Conservation (phyloP, 495 filamentous ascomycete species). For the Talaromyces ruber region DNA sequence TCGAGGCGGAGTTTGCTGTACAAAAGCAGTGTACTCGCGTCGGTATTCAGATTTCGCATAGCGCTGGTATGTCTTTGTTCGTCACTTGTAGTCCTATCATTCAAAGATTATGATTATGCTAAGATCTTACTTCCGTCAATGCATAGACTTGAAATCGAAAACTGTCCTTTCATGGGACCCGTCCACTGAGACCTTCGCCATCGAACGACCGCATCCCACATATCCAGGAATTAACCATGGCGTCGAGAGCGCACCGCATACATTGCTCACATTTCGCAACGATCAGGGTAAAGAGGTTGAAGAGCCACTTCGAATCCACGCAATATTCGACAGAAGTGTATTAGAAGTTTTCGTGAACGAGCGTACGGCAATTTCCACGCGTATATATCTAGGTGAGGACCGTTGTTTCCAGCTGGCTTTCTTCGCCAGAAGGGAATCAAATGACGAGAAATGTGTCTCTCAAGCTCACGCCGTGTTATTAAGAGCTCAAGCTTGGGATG, state of each 20-base stretch:
- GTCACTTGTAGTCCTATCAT: background rate
- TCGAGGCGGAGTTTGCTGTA: slow-evolving; percentile 21
- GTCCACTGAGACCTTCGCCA: slow-evolving; percentile 22
- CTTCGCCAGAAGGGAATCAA: background rate
- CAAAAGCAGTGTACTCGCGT: slow-evolving; percentile 16
- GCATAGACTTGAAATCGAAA: slow-evolving; percentile 8
- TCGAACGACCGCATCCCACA: slow-evolving; percentile 19
- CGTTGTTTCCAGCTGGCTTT: background rate
- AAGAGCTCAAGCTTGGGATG: background rate
- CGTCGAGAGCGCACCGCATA: slow-evolving; percentile 25
- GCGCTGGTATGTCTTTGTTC: slow-evolving; percentile 10
- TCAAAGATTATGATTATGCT: background rate
- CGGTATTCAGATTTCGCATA: slow-evolving; percentile 16
- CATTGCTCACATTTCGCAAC: slow-evolving; percentile 21
- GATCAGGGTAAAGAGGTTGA: slow-evolving; percentile 11
- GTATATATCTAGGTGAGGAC: slow-evolving; percentile 15
- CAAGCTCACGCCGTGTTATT: background rate
- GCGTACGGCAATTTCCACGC: slow-evolving; percentile 27
- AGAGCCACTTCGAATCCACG: slow-evolving; percentile 26
- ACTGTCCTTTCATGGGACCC: slow-evolving; percentile 24
- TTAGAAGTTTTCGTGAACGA: slow-evolving; percentile 33
- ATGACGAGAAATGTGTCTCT: no score
- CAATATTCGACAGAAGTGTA: slow-evolving; percentile 28
- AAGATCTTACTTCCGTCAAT: background rate
- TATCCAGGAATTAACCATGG: slow-evolving; percentile 22